phyloP scores from a whole-genome alignment of 1,284 basidiomycete genomes.

The Microbotryum scabiosae region DNA sequence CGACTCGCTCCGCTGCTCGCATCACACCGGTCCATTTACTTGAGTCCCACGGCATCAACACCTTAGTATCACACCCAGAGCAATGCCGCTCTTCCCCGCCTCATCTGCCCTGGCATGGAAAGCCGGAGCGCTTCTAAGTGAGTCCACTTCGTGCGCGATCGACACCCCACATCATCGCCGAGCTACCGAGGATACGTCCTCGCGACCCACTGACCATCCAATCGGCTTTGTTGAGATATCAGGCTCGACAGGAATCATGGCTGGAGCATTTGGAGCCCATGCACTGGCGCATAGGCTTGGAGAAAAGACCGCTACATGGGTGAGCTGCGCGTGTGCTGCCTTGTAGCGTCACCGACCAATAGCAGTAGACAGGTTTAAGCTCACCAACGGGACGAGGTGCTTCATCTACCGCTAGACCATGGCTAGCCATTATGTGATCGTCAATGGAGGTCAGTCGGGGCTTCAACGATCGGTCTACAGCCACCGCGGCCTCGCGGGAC shows the following conservation, averaged over 20 bases:
- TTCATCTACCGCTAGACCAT: constrained; percentile 3
- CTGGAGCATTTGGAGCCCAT: constrained; percentile 24
- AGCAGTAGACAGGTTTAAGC: too few species aligned
- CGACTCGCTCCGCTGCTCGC: too few species aligned
- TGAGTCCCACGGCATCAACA: too few species aligned
- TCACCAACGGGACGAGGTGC: too few species aligned
- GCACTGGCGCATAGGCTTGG: constrained; percentile 21
- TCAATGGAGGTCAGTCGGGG: constrained; percentile 17
- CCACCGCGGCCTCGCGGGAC: background rate
- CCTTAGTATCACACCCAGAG: too few species aligned
- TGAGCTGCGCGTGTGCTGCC: background rate
- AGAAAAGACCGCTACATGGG: constrained; percentile 28
- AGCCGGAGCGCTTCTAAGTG: constrained; percentile 18
- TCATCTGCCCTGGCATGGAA: constrained; percentile 21
- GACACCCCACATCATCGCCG: background rate
- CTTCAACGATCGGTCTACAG: background rate
- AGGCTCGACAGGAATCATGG: constrained; percentile 13
- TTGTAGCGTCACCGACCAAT: too few species aligned
- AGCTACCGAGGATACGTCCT: background rate
- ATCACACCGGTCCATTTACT: too few species aligned
- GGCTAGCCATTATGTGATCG: constrained; percentile 21
- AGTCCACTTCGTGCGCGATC: background rate
- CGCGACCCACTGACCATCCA: background rate
- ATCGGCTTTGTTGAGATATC: background rate
- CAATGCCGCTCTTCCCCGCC: constrained; percentile 19